Conservation (phyloP, 331 rosid genomes). For the Quercus lobata region DNA sequence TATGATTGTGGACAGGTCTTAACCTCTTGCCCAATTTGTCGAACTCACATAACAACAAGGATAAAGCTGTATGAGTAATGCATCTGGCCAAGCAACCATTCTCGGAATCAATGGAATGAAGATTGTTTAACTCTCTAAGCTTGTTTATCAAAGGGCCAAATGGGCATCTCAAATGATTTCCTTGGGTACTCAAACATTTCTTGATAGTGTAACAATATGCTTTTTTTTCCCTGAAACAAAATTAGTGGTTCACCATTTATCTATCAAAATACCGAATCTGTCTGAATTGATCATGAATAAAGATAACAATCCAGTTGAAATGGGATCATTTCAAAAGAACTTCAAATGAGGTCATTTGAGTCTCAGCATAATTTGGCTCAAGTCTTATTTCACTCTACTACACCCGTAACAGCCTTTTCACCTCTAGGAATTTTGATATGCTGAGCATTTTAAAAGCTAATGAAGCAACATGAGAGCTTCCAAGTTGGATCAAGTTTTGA, state of each 20-base stretch:
- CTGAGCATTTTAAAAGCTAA: background rate
- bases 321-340: too few relatives aligned
- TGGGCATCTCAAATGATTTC: background rate
- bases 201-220: too few relatives aligned
- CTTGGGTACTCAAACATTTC: background rate
- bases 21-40: conserved; percentile 20
- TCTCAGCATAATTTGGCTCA: background rate
- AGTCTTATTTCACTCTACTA: background rate
- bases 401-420: background rate
- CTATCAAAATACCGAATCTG: too few relatives aligned
- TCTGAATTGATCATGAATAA: background rate
- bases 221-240: too few relatives aligned
- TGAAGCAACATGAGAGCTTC: background rate
- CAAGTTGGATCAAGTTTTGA: background rate
- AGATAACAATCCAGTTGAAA: background rate
- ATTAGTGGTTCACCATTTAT: too few relatives aligned
- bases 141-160: background rate
- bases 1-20: conserved; percentile 16
- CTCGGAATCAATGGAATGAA: background rate
- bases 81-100: background rate
- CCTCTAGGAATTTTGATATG: background rate
- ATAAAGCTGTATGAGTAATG: conserved; percentile 10
- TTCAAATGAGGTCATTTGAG: background rate
- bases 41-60: background rate
- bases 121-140: background rate